These are phyloP conservation scores for Ulota crispa DNA, from an alignment of 225 moss, liverwort and hornwort genomes.

Conservation along the genomic window DNA sequence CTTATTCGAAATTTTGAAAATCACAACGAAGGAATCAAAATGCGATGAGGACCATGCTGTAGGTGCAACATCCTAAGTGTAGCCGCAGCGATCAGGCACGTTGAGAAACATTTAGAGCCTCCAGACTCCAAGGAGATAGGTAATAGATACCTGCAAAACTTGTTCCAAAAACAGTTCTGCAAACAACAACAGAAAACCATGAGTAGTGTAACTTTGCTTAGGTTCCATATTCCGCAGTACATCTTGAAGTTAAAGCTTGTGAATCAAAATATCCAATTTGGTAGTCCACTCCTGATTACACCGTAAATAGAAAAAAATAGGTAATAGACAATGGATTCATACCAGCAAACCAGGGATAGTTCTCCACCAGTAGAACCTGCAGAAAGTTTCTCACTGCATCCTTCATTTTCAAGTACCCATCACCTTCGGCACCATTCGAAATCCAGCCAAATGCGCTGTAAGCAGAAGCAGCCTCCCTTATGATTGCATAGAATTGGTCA, in stretches of 20 bases:
- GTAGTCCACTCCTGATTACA: not conserved
- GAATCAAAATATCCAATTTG: not conserved
- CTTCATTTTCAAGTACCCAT: conserved; percentile 58
- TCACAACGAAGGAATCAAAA: conserved; percentile 10
- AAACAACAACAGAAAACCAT: conserved; percentile 32
- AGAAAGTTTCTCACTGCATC: conserved; percentile 60
- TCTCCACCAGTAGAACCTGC: conserved; percentile 63
- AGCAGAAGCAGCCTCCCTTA: conserved; percentile 65
- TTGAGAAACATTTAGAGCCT: conserved; percentile 11
- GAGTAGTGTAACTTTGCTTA: conserved; percentile 15
- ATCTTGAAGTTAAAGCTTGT: not conserved
- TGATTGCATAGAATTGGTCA: conserved; percentile 69
- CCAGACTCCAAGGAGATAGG: conserved; percentile 16
- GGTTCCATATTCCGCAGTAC: conserved; percentile 7
- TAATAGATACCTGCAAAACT: conserved; percentile 63
- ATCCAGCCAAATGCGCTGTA: conserved; percentile 69
- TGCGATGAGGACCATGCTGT: conserved; percentile 17
- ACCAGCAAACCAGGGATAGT: conserved; percentile 79
- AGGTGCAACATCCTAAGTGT: conserved; percentile 6
- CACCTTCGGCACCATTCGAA: conserved; percentile 60
- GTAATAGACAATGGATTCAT: conserved; percentile 4
- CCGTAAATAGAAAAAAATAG: not conserved
- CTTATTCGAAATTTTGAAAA: conserved; percentile 2
- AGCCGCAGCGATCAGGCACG: conserved; percentile 9
- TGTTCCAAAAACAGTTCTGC: conserved; percentile 79